Evolutionary conservation across 2,329 filamentous ascomycete species (phyloP), one percentile per base, ranked within the genome.

Genomic region (Colletotrichum brevisporum): DNA sequence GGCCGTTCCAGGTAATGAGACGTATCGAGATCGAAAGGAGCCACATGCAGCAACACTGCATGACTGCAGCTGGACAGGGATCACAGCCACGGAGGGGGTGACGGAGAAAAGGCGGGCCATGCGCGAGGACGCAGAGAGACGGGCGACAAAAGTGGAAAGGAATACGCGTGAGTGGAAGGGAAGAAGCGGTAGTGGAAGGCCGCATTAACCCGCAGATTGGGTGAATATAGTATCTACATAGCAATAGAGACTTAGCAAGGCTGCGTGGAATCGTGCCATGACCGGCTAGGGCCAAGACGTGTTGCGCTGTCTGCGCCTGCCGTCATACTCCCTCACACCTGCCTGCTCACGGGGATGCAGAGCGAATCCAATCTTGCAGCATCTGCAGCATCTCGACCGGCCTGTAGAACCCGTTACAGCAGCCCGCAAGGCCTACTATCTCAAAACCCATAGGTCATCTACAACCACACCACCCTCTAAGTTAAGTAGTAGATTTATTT

Each of bases 391-490:
- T 39, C 26, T 59, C 43, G 56, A 50, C 26, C 43, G 56, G 56
- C 16, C 56, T 27, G 45, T 50, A 43, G 56, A n/a, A 59, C 56
- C 56, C n/a, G n/a, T 64, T 67, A 71, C 70, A 68, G 21, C 21
- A 21, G 21, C 21, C 21, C 21, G 21, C 21, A 21, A 21, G 21
- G 21, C 21, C 21, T 2, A 21, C 21, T 21, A 3, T 21, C 21
- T 21, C 21, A 21, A 21, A 21, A 21, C 21, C 21, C 21, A 21
- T 21, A 21, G 21, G 21, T 21, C 21, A 21, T 21, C 21, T 21
- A 21, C 21, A 21, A 3, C 21, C 21, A 21, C 21, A 21, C 21
- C 21, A 21, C 21, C 21, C 21, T 21, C 21, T 3, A 21, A 21
- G 21, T 21, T 3, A 21, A 21, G 21, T 21, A 21, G 21, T 21